Evolutionary conservation across 164 flowering plant genomes (phyloP), one percentile per base, ranked within the genome.

Genomic region (Brasenia schreberi): DNA sequence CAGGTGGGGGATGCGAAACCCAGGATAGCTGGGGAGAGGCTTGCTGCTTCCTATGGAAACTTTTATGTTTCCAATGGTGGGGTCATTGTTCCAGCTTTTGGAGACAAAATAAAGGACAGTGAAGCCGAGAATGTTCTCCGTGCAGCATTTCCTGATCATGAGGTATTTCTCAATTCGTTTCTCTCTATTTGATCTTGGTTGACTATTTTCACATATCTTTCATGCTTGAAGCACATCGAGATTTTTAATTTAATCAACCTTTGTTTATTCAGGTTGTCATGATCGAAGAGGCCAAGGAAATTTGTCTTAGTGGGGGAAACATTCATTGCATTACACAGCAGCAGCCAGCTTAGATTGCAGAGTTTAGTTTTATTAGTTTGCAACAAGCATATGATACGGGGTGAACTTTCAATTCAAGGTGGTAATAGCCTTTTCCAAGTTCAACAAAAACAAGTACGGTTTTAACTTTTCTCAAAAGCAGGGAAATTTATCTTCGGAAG

Each of bases 271-370:
- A 90, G 98, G 89, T 93, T 64, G 89, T 91, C 14, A 71, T 83
- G 78, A 75, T 94, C 42, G 85, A 89, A 77, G 96, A 87, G 60
- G 96, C 97, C 16, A 82, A 96, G 67, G 98, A 94, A 78, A 94
- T 94, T 68, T 86, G 75, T 56, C 70, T 94, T 67, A 96, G 79
- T 43, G 97, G 96, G 65, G 98, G 98, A 64, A 94, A 94, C 69
- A 86, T 94, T 72, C 97, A 91, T 66, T 94, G 97, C 80, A 90
- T 93, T 63, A 93, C 95, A 53, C 98, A 93, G 61, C 98, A 93
- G 64, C 97, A 93, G 64, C 97, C 98, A 49, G 86, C 88, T 19
- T 27, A 64, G 53, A 45, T 23, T 23, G 27, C 27, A 23, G 27
- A 23, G 27, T 23, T 23, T 23, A 23, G 27, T 23, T 23, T 23